Conservation (phyloP, 2,329 filamentous ascomycete species). For the Penicillium glabrum region DNA sequence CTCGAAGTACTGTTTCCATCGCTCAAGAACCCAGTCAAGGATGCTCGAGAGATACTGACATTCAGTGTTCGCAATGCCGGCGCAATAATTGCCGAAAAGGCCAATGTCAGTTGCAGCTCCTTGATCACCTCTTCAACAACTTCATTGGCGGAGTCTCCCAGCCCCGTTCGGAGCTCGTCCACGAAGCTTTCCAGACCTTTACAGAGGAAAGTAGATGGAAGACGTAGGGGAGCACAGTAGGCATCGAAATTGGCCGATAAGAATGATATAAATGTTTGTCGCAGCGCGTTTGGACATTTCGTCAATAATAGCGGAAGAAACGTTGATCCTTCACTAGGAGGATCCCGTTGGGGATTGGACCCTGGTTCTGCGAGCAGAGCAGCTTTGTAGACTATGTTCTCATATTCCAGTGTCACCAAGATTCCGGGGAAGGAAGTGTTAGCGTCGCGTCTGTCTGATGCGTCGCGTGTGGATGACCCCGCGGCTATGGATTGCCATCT, state of each 20-base stretch:
- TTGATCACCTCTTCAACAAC: slow-evolving; percentile 34
- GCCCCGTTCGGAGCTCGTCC: slow-evolving; percentile 2
- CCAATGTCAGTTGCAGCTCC: slow-evolving; percentile 41
- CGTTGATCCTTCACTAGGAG: slow-evolving; percentile 40
- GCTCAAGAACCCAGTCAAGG: slow-evolving; percentile 21
- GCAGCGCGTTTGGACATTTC: slow-evolving; percentile 51
- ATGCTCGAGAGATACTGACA: slow-evolving; percentile 33
- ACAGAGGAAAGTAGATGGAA: slow-evolving; percentile 49
- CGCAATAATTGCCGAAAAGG: slow-evolving; percentile 36
- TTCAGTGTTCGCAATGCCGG: slow-evolving; percentile 36
- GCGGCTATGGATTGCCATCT: slow-evolving; percentile 42
- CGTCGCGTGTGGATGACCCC: slow-evolving; percentile 31
- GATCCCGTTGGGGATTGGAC: slow-evolving; percentile 5
- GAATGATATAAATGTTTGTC: slow-evolving; percentile 51
- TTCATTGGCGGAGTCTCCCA: not conserved
- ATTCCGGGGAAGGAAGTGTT: slow-evolving; percentile 39
- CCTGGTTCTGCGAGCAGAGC: slow-evolving; percentile 47
- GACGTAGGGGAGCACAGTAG: slow-evolving; percentile 45
- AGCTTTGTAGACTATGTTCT: slow-evolving; percentile 51
- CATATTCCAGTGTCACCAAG: slow-evolving; percentile 50
- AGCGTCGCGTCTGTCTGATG: slow-evolving; percentile 26
- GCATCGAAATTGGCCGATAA: slow-evolving; percentile 52
- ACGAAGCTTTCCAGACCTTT: slow-evolving; percentile 43
- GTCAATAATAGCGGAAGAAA: slow-evolving; percentile 52
- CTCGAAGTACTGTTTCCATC: slow-evolving; percentile 1